Percentiles rank a stretch among this genome's conserved stretches.
Conservation (phyloP, 1,284 basidiomycete genomes). For the Uromyces viciae-fabae region DNA sequence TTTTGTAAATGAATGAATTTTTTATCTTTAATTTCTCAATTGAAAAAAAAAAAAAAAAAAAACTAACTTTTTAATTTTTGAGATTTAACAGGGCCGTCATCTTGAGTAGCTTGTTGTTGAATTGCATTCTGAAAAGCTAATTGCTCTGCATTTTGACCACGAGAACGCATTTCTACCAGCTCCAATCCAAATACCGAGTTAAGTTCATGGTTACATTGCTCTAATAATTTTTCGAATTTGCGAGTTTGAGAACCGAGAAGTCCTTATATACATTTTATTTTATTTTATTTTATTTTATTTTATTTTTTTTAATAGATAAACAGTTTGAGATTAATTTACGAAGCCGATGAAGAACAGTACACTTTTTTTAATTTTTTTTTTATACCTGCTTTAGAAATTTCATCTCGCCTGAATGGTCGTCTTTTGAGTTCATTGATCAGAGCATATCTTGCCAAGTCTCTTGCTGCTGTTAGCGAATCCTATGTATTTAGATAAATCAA, state of each 20-base stretch:
- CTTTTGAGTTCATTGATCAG: conserved; percentile 36
- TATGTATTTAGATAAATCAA: too few relatives aligned
- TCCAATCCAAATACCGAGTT: conserved; percentile 39
- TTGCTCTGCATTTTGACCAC: conserved; percentile 24
- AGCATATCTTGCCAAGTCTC: conserved; percentile 34
- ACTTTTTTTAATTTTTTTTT: too few relatives aligned
- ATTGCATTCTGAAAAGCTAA: conserved; percentile 15
- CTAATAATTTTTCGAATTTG: conserved; percentile 27
- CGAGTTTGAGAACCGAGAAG: conserved; percentile 21
- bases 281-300: too few relatives aligned
- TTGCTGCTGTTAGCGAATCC: too few relatives aligned
- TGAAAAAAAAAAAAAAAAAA: too few relatives aligned
- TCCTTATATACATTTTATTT: background rate
- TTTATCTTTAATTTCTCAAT: too few relatives aligned
- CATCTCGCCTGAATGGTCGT: conserved; percentile 30
- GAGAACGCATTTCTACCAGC: conserved; percentile 34
- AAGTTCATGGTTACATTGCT: conserved; percentile 29
- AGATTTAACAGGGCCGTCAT: background rate
- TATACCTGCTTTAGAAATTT: conserved; percentile 26
- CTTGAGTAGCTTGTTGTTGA: conserved; percentile 3
- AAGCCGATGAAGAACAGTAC: too few relatives aligned
- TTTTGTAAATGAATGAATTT: too few relatives aligned
- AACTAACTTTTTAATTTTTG: conserved; percentile 19
- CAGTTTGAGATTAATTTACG: too few relatives aligned
- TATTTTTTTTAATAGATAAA: too few relatives aligned